Percentiles rank a stretch among this genome's conserved stretches.
phyloP scores from a whole-genome alignment of 2,329 filamentous ascomycete genomes.

The Cadophora sp. region DNA sequence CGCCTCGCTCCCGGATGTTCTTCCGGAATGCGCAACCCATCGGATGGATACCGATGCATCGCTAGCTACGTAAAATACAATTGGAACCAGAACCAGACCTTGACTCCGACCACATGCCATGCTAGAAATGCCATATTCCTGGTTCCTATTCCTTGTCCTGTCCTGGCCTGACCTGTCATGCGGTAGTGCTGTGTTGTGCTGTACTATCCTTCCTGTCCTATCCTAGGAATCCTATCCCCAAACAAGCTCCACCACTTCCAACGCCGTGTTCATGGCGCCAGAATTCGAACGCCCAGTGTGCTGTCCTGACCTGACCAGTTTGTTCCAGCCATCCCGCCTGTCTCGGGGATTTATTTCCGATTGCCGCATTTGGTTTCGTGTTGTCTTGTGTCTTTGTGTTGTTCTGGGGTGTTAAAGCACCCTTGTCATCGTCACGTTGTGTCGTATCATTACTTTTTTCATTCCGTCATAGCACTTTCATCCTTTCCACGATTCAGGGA shows the following conservation, averaged over 20 bases:
- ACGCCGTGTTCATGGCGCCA: constrained; percentile 13
- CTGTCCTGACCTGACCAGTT: neutral
- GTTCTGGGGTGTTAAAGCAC: constrained; percentile 1
- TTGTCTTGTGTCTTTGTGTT: constrained; percentile 10
- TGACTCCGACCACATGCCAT: neutral
- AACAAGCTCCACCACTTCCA: constrained; percentile 9
- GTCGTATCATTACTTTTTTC: neutral
- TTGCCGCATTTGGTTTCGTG: constrained; percentile 1
- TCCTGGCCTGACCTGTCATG: constrained; percentile 14
- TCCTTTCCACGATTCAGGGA: neutral
- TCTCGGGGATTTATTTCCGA: constrained; percentile 6
- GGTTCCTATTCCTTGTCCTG: constrained; percentile 9
- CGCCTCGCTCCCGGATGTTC: neutral
- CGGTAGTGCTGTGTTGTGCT: neutral
- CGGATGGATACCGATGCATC: neutral
- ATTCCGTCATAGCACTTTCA: constrained; percentile 3
- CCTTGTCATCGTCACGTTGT: constrained; percentile 7
- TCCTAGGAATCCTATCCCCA: neutral
- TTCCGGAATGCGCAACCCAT: neutral
- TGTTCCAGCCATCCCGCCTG: constrained; percentile 7
- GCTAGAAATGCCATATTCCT: neutral
- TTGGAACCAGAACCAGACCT: constrained; percentile 8
- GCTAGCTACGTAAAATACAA: constrained; percentile 5
- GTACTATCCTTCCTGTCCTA: constrained; percentile 1
- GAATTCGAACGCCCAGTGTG: constrained; percentile 21